Evolutionary conservation across 495 filamentous ascomycete genomes (phyloP).

Genomic region (Cetradonia linearis): DNA sequence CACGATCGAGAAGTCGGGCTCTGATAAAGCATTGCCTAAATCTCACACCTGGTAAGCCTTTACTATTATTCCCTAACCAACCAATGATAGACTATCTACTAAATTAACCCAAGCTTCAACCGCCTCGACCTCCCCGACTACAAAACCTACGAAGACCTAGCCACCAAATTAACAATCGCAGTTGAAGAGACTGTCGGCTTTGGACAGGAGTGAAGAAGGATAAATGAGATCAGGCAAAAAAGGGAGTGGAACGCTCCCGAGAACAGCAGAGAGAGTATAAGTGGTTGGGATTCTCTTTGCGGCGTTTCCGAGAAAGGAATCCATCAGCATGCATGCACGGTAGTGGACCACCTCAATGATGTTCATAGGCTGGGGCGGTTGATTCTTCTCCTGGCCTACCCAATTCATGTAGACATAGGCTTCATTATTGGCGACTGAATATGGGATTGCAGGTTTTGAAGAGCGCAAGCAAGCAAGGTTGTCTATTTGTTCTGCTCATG

Average conservation of each 20-base stretch:
- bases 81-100: constrained; percentile 6
- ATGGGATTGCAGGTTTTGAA: neutral
- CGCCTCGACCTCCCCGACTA: constrained; percentile 93
- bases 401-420: constrained; percentile 14
- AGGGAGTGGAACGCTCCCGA: neutral
- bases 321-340: constrained; percentile 1
- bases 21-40: constrained; percentile 81
- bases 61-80: neutral
- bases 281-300: neutral
- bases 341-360: constrained; percentile 1
- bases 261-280: neutral
- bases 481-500: neutral
- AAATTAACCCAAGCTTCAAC: constrained; percentile 61
- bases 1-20: constrained; percentile 96
- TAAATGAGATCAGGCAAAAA: neutral
- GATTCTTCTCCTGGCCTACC: too few species aligned
- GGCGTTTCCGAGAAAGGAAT: neutral
- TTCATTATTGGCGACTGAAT: neutral
- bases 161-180: constrained; percentile 84
- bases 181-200: constrained; percentile 99
- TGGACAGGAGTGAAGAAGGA: constrained; percentile 69
- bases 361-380: constrained; percentile 10
- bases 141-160: constrained; percentile 72
- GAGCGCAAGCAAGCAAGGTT: neutral
- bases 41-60: constrained; percentile 90